Base-by-base conservation (phyloP, 2,329 filamentous ascomycete species). In the Curvularia verruculosa region DNA sequence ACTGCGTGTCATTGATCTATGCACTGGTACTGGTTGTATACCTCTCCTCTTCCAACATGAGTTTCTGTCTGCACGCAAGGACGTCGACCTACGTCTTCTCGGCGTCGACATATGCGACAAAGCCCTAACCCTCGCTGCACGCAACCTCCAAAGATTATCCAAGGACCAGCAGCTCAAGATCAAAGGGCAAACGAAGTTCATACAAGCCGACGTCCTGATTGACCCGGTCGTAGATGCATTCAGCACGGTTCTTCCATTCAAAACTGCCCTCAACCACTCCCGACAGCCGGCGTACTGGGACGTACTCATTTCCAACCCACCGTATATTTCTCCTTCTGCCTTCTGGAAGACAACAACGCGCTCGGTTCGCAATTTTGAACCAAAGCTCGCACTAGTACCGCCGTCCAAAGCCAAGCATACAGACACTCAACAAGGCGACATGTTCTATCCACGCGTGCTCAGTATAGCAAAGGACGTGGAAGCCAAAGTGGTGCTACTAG, bases 21-120 rank as follows among this genome's bases (percentile, higher is more conserved):
- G 95, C 75, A 93, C 92, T 0, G 95, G 95, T 9, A 91, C 90
- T 5, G 95, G 95, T 4, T 97, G 94, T 77, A 96, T 98, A 61
- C 85, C 92, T 0, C 83, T 98, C 8, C 84, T 91, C 3, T 81
- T 96, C 6, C 85, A 89, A 60, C 81, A 87, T 34, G 81, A 88
- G 9, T 82, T 92, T 56, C 71, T 67, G 29, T 65, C 72, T 3
- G 67, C 75, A 9, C 62, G 59, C 26, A 48, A 53, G 12, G 62
- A 71, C 13, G 24, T 69, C 12, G 19, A 65, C 2, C 64, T 91
- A 7, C 74, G 79, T 3, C 78, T 91, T n/a, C 69, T 82, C 0
- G 94, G 91, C 3, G 75, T 96, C 18, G 94, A 98, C 71, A 81
- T 96, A 26, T 92, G 90, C 1, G 61, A 78, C 0, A 64, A 65